Evolutionary conservation across 192 early-diverging fungal genomes (phyloP), one percentile per base, ranked within the genome.

Genomic region (Geranomyces michiganensis): DNA sequence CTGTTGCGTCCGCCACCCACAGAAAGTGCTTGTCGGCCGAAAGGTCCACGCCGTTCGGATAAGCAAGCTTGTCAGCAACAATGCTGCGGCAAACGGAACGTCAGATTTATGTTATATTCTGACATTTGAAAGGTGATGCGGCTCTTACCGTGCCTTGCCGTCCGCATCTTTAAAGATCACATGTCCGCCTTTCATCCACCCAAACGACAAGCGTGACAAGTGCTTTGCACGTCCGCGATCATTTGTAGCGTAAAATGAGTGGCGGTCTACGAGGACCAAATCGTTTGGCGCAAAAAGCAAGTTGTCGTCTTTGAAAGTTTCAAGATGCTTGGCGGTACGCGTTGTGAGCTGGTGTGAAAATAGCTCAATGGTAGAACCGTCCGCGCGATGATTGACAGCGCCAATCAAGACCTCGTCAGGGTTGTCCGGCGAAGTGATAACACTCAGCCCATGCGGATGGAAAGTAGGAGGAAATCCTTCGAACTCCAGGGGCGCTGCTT

Each of bases 61-160:
- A 70, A 4, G 21, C 43, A 5, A 74, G 24, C 27, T 74, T 48
- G 32, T 45, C 43, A 84, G 79, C 87, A 90, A 56, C 90, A 88
- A 80, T 86, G 84, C 61, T 65, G 82, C 22, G 85, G 14, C 6
- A 7, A 19, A 26, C 30, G 58, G 5, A 32, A 26, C 30, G 58
- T 32, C 5, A 60, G 22, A 8, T n/a, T n/a, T n/a, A n/a, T 6
- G 14, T 30, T 31, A 19, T 17, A 17, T 17, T 60, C 6, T 26
- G 2, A 27, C 30, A 60, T 27, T 24, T 24, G 14, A 56, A n/a
- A 12, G 55, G n/a, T n/a, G n/a, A n/a, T n/a, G 55, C 24, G 24
- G 14, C 24, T 9, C 60, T 64, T 64, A 64, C 62, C n/a, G 32
- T 12, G 62, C 62, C 10, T 64, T 64, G 21, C 62, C 62, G 62